These are phyloP conservation scores for Ustilago vetiveriae DNA, from an alignment of 1,284 basidiomycete species.

Conservation along the genomic window DNA sequence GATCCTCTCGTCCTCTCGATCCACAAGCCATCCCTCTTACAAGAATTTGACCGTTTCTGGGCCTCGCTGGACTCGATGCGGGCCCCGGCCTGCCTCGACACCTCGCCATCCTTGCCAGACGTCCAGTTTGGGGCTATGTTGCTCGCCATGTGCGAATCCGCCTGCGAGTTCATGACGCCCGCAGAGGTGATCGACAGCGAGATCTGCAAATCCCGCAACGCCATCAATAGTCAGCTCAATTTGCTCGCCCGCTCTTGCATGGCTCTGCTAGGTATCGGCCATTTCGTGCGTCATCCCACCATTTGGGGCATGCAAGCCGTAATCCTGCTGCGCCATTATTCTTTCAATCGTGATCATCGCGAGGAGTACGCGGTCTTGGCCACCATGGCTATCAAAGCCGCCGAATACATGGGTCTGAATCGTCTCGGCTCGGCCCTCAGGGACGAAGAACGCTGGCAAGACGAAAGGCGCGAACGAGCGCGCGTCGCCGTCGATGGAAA, in stretches of 20 bases:
- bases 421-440: constrained; percentile 50
- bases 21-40: constrained; percentile 30
- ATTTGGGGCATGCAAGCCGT: constrained; percentile 46
- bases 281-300: constrained; percentile 35
- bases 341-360: constrained; percentile 42
- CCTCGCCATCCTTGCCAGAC: constrained; percentile 13
- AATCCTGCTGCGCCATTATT: constrained; percentile 37
- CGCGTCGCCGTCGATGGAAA: constrained; percentile 15
- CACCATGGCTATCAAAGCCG: constrained; percentile 43
- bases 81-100: neutral
- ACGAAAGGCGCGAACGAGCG: constrained; percentile 19
- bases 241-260: constrained; percentile 16
- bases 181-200: constrained; percentile 41
- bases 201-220: constrained; percentile 23
- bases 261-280: constrained; percentile 22
- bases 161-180: constrained; percentile 47
- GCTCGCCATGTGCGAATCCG: constrained; percentile 39
- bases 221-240: constrained; percentile 30
- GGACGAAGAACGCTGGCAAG: constrained; percentile 51
- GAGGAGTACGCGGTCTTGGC: constrained; percentile 30
- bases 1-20: constrained; percentile 38
- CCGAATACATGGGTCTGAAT: constrained; percentile 49
- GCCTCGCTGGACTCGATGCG: constrained; percentile 7
- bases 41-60: constrained; percentile 36
- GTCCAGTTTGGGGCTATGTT: constrained; percentile 40